Evolutionary conservation across 805 yeast species (phyloP), one percentile per base, ranked within the genome.

Genomic region (Starmerella tilneyi): DNA sequence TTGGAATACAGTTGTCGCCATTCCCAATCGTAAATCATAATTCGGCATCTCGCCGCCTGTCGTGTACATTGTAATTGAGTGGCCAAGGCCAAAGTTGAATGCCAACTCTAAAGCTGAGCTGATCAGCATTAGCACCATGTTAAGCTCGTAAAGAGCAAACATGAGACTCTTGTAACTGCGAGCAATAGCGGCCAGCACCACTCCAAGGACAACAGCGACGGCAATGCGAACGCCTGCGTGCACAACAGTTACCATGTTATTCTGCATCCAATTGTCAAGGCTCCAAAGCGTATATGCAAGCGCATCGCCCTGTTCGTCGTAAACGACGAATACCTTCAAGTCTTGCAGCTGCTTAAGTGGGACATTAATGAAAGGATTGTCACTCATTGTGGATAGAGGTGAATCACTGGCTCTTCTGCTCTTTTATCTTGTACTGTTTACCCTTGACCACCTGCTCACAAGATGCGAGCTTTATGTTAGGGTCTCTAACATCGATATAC

Each of bases 91-190:
- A 19, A 50, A 38, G 16, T 78, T 58, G 52, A 78, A 76, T 11
- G 64, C 69, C 23, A 81, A 55, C 62, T 72, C 78, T 5, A 86
- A 62, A 2, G 74, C 71, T 1, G 86, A 74, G 43, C 82, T 80
- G 13, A 85, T 46, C 4, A 79, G 60, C 43, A 79, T 63, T 4
- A 77, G 58, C 2, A 74, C 41, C 43, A 89, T 65, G 27, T 82
- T 74, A 2, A 69, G 41, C 58, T 78, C 78, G 61, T 88, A 86
- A 36, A 85, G 63, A n/a, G 78, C 60, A 60, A 84, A 89, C 23
- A 85, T 74, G 7, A 86, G 83, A 0, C 88, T 75, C 19, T 62
- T 70, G 54, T 70, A 75, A 47, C 72, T 74, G 44, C 70, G 72
- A 47, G 78, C 59, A 55, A 72, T 68, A 34, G 78, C 62, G 5